Conservation (phyloP, 306 rosid genomes). For the Canavalia ensiformis region DNA sequence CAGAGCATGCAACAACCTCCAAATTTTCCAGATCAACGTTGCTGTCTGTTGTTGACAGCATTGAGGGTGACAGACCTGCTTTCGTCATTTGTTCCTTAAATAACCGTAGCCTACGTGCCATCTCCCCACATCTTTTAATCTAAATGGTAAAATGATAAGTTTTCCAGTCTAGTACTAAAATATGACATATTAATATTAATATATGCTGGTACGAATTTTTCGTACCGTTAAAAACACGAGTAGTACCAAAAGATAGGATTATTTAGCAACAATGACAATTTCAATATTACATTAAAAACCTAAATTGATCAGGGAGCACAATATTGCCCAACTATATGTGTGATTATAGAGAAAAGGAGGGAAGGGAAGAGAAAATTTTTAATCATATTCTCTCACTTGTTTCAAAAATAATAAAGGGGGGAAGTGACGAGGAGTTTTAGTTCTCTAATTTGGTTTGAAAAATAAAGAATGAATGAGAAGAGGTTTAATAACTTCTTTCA, state of each 20-base stretch:
- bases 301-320: conserved; percentile 6
- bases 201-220: conserved; percentile 20
- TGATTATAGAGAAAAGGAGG: too few species aligned
- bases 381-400: too few species aligned
- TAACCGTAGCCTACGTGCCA: conserved; percentile 78
- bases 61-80: conserved; percentile 64
- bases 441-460: too few species aligned
- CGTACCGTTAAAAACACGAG: background rate
- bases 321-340: background rate
- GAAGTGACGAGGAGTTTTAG: too few species aligned
- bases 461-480: too few species aligned
- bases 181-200: background rate
- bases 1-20: conserved; percentile 68
- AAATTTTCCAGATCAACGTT: conserved; percentile 66
- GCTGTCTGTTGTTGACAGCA: conserved; percentile 42
- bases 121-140: conserved; percentile 86
- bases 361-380: too few species aligned
- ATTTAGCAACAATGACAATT: conserved; percentile 13
- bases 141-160: conserved; percentile 45
- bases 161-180: conserved; percentile 26
- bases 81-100: conserved; percentile 81
- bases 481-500: too few species aligned
- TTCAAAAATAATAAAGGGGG: too few species aligned
- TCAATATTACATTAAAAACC: background rate
- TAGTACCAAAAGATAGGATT: conserved; percentile 11